phyloP scores from a whole-genome alignment of 192 early-diverging fungal species.

The Coemansia umbellata region DNA sequence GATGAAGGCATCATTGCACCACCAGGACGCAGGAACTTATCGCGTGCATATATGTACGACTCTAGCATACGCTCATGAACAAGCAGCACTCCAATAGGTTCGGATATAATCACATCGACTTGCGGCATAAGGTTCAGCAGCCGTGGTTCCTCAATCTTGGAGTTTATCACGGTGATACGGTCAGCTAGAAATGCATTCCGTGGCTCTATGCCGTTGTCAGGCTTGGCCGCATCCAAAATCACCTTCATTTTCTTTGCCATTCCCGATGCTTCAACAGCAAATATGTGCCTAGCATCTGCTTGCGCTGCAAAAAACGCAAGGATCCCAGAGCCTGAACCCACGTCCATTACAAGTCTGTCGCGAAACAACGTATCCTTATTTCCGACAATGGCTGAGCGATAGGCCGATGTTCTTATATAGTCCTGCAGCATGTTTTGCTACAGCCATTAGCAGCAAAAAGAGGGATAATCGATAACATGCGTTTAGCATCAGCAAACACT shows the following conservation, averaged over 20 bases:
- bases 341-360: slow-evolving; percentile 85
- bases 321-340: slow-evolving; percentile 93
- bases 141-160: slow-evolving; percentile 84
- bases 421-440: slow-evolving; percentile 99
- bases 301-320: slow-evolving; percentile 93
- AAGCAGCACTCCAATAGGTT: slow-evolving; percentile 95
- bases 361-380: slow-evolving; percentile 74
- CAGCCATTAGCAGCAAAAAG: not conserved
- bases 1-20: slow-evolving; percentile 88
- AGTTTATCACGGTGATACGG: slow-evolving; percentile 75
- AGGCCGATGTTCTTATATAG: slow-evolving; percentile 88
- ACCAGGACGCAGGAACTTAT: slow-evolving; percentile 88
- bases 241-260: slow-evolving; percentile 91
- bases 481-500: not conserved
- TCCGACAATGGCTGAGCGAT: slow-evolving; percentile 84
- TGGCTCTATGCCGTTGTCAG: slow-evolving; percentile 23
- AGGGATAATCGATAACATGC: not conserved
- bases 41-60: slow-evolving; percentile 53
- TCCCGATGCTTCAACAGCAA: slow-evolving; percentile 92
- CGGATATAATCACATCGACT: slow-evolving; percentile 94
- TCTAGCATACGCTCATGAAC: slow-evolving; percentile 95
- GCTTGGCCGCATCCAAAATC: slow-evolving; percentile 63
- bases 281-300: slow-evolving; percentile 89
- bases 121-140: slow-evolving; percentile 57
- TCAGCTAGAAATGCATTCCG: slow-evolving; percentile 76